Conservation (phyloP, 2,329 filamentous ascomycete species). For the Ascochyta viciae-villosae region DNA sequence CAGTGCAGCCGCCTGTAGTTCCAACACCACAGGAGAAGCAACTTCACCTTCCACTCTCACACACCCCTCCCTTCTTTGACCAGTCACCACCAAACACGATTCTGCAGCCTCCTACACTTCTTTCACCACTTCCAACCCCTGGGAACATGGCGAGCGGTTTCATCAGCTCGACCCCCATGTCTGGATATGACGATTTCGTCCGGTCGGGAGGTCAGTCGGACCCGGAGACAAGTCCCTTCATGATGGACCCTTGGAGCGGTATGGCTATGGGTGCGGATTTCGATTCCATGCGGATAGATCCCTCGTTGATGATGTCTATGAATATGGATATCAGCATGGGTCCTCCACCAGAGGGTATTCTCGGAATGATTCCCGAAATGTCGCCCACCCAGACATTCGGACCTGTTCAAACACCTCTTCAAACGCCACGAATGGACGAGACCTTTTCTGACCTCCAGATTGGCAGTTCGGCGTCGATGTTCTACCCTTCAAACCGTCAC, state of each 20-base stretch:
- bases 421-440: slow-evolving; percentile 56
- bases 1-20: slow-evolving; percentile 40
- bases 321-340: slow-evolving; percentile 55
- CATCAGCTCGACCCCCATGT: slow-evolving; percentile 54
- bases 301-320: slow-evolving; percentile 55
- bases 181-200: slow-evolving; percentile 56
- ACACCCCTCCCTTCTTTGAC: slow-evolving; percentile 52
- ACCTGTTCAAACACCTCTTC: slow-evolving; percentile 55
- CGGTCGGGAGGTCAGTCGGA: slow-evolving; percentile 52
- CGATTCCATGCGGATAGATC: slow-evolving; percentile 54
- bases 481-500: slow-evolving; percentile 51
- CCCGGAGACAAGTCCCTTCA: slow-evolving; percentile 54
- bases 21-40: slow-evolving; percentile 44
- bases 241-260: slow-evolving; percentile 57
- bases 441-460: slow-evolving; percentile 57
- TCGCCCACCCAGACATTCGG: slow-evolving; percentile 46
- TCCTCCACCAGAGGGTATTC: slow-evolving; percentile 49
- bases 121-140: slow-evolving; percentile 50
- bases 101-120: slow-evolving; percentile 33
- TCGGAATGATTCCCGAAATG: slow-evolving; percentile 56
- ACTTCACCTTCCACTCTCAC: slow-evolving; percentile 35
- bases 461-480: slow-evolving; percentile 51
- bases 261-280: slow-evolving; percentile 55
- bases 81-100: slow-evolving; percentile 48
- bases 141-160: slow-evolving; percentile 50